Base-by-base conservation (phyloP, 2,329 filamentous ascomycete species). In the Coniochaeta sp. region DNA sequence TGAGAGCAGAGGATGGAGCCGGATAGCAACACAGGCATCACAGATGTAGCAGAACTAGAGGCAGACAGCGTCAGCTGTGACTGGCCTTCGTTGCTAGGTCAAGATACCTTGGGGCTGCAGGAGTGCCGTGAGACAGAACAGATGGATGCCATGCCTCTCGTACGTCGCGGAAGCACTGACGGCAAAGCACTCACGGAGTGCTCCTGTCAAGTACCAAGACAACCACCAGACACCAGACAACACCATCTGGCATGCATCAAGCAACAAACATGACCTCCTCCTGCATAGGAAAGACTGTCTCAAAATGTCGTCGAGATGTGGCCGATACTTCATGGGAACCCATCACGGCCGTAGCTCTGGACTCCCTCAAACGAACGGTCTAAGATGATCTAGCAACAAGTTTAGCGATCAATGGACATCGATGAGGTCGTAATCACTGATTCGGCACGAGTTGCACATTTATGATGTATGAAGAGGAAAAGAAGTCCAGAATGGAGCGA, bases 351-450 rank as follows among this genome's bases (percentile, higher is more conserved):
- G 26, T 30, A 54, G 63, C 63, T 65, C 62, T 58, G 59, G 42
- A 54, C 54, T 59, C 63, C 60, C 62, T 65, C 63, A 65, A 65
- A 65, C 63, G 61, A 62, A 62, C 63, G 63, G 63, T 62, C 34
- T 34, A 26, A 14, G 36, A 44, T 59, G n/a, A 57, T 65, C 63
- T 65, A 57, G 63, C 63, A 65, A 65, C 63, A 44, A 17, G 52
- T 58, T 59, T 30, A 57, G 55, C 34, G 44, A 57, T 57, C 55
- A 55, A 22, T 40, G 32, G 55, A 57, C 55, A 57, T 47, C 38
- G 36, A 38, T 58, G 52, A 55, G 24, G 47, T 52, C 54, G 57
- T 58, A 58, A 34, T 61, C 60, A 62, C 60, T 61, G 38, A 52
- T 62, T 54, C 57, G 60, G 30, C 62, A 59, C 44, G 59, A 59